Percentiles rank a stretch among this genome's conserved stretches.
Evolutionary conservation across 2,329 filamentous ascomycete genomes (phyloP).

Genomic region (Diaporthe capsici): DNA sequence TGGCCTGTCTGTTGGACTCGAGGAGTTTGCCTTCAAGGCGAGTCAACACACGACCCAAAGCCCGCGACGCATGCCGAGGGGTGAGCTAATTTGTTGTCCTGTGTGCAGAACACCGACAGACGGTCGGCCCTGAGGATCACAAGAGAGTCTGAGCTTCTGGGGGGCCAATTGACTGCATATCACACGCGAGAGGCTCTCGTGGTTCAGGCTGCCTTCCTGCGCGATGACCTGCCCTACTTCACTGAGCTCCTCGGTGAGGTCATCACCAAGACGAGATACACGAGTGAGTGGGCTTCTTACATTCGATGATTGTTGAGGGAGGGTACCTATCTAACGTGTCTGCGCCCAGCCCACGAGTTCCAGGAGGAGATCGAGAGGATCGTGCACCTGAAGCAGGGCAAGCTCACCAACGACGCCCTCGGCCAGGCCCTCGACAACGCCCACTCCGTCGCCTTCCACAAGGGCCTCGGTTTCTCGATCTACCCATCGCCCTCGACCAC

Average conservation of each 20-base stretch:
- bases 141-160: constrained; percentile 95
- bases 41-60: constrained; percentile 42
- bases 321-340: constrained; percentile 39
- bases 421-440: constrained; percentile 87
- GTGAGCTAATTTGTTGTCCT: constrained; percentile 64
- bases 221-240: constrained; percentile 97
- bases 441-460: constrained; percentile 92
- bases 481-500: constrained; percentile 80
- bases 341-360: constrained; percentile 82
- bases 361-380: constrained; percentile 87
- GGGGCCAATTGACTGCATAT: constrained; percentile 87
- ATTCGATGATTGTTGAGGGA: constrained; percentile 25
- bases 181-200: constrained; percentile 95
- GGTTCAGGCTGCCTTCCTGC: constrained; percentile 93
- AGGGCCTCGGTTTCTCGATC: constrained; percentile 85
- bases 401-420: constrained; percentile 72
- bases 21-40: constrained; percentile 98
- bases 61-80: constrained; percentile 20
- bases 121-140: constrained; percentile 93
- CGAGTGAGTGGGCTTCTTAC: constrained; percentile 65
- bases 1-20: constrained; percentile 89
- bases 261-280: constrained; percentile 88
- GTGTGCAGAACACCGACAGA: constrained; percentile 81
- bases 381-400: constrained; percentile 83
- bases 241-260: constrained; percentile 95